These are phyloP conservation scores for Melaleuca quinquenervia DNA, from an alignment of 345 rosid genomes.

Conservation along the genomic window DNA sequence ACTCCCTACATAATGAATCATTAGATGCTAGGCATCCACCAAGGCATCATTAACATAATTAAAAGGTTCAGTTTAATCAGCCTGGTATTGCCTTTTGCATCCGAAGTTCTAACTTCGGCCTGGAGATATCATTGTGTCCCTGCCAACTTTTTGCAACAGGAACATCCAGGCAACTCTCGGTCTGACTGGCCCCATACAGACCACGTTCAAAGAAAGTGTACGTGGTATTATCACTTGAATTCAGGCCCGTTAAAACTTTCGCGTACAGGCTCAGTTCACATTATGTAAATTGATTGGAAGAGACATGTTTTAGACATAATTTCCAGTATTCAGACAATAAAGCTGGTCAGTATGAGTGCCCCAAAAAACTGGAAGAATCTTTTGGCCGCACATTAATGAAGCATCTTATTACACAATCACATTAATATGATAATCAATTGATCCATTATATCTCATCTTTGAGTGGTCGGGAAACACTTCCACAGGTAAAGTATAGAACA, in stretches of 20 bases:
- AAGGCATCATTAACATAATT: not conserved
- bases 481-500: not conserved
- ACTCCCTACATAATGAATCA: not conserved
- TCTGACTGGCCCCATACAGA: not conserved
- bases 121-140: not conserved
- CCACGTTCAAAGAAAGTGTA: not conserved
- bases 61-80: not conserved
- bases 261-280: not conserved
- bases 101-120: not conserved
- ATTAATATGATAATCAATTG: not conserved
- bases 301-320: not conserved
- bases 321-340: not conserved
- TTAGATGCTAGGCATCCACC: not conserved
- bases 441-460: not conserved
- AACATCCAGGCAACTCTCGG: not conserved
- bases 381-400: not conserved
- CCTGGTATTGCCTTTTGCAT: not conserved
- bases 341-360: not conserved
- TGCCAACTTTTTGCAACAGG: not conserved
- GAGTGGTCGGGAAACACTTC: not conserved
- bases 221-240: not conserved
- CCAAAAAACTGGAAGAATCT: not conserved
- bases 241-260: not conserved
- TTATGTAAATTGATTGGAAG: not conserved
- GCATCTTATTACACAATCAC: not conserved